Percentiles rank a stretch among this genome's conserved stretches.
phyloP scores from a whole-genome alignment of 2,329 filamentous ascomycete species.

The Capronia americana region DNA sequence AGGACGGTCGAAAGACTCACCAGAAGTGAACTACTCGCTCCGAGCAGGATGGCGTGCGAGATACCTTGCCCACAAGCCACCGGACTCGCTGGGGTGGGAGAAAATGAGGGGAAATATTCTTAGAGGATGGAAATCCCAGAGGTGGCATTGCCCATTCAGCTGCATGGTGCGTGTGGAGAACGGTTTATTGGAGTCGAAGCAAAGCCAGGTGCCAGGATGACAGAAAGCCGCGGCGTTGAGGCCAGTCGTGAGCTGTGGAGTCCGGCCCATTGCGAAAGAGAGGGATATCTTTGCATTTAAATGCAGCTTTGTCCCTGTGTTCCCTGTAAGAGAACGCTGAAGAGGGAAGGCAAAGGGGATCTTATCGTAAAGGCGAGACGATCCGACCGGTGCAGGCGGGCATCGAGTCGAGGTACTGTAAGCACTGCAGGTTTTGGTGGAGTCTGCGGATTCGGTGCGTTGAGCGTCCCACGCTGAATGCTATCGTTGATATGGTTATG shows the following conservation, averaged over 20 bases:
- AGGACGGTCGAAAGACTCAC: neutral
- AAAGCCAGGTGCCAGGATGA: conserved; percentile 10
- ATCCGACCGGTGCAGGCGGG: neutral
- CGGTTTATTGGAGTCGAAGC: conserved; percentile 4
- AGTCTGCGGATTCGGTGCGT: neutral
- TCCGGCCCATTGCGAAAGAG: conserved; percentile 1
- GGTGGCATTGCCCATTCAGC: conserved; percentile 12
- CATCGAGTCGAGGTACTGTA: neutral
- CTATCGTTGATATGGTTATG: conserved; percentile 10
- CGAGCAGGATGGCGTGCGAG: conserved; percentile 14
- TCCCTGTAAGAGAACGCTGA: neutral
- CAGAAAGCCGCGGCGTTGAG: conserved; percentile 16
- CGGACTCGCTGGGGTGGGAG: conserved; percentile 8
- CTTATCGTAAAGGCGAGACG: neutral
- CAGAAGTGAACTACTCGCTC: neutral
- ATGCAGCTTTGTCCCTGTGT: conserved; percentile 33
- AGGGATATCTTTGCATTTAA: conserved; percentile 40
- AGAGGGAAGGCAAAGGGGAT: neutral
- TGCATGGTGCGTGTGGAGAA: conserved; percentile 16
- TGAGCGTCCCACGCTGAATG: conserved; percentile 6
- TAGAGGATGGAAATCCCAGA: neutral
- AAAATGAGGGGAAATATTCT: conserved; percentile 12
- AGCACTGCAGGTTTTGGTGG: neutral
- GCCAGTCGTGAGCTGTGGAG: conserved; percentile 10
- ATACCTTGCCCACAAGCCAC: neutral